Percentiles rank a stretch among this genome's conserved stretches.
Evolutionary conservation across 345 rosid genomes (phyloP).

Genomic region (Brassica juncea): DNA sequence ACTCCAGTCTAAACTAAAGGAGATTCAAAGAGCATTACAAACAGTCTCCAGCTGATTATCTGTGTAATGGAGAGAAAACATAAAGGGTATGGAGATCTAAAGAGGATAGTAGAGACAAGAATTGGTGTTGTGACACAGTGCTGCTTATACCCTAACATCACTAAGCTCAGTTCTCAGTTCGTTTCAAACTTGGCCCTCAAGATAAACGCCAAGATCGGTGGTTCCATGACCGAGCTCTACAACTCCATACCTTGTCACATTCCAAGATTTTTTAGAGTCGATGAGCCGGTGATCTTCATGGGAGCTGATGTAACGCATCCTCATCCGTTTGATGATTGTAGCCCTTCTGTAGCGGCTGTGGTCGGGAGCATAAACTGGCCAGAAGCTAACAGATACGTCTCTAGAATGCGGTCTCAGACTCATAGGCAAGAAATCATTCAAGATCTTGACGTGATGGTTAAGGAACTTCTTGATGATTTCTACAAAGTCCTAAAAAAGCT

Average conservation of each 20-base stretch:
- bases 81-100: slow-evolving; percentile 87
- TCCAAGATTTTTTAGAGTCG: slow-evolving; percentile 61
- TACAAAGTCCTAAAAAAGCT: slow-evolving; percentile 60
- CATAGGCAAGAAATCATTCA: slow-evolving; percentile 89
- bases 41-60: slow-evolving; percentile 75
- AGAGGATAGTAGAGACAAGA: slow-evolving; percentile 87
- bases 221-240: slow-evolving; percentile 81
- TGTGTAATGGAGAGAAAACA: slow-evolving; percentile 96
- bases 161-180: slow-evolving; percentile 81
- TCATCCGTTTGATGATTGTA: slow-evolving; percentile 88
- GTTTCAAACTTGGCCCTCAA: slow-evolving; percentile 90
- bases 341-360: slow-evolving; percentile 97
- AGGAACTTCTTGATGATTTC: slow-evolving; percentile 80
- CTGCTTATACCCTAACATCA: slow-evolving; percentile 82
- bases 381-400: slow-evolving; percentile 81
- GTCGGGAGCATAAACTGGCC: slow-evolving; percentile 99
- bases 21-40: slow-evolving; percentile 62
- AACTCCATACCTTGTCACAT: slow-evolving; percentile 79
- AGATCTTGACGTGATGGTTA: slow-evolving; percentile 82
- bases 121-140: slow-evolving; percentile 89
- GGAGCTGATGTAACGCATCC: slow-evolving; percentile 99
- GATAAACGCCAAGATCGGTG: slow-evolving; percentile 96
- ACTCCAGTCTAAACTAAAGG: slow-evolving; percentile 75
- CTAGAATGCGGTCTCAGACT: slow-evolving; percentile 96
- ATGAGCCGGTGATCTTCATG: slow-evolving; percentile 95